A percentile compares a stretch with the other conserved stretches of the same genome.
phyloP scores from a whole-genome alignment of 2,329 filamentous ascomycete species.

The Ophiocordyceps australis region DNA sequence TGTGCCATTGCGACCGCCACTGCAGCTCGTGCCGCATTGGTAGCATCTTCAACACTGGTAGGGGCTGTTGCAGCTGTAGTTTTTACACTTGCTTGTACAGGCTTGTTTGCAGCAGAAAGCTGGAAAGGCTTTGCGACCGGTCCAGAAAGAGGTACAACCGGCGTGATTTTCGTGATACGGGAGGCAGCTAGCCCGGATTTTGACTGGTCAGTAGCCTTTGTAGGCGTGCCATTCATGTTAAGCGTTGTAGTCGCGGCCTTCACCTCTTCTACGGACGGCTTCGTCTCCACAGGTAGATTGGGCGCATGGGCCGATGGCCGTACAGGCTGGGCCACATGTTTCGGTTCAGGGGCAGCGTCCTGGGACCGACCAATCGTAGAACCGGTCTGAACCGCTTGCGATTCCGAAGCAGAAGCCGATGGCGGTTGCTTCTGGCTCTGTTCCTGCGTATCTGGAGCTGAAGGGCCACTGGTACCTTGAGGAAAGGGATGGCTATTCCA shows the following conservation, averaged over 20 bases:
- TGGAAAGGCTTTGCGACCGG: slow-evolving; percentile 19
- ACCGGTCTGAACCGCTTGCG: slow-evolving; percentile 23
- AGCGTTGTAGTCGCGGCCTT: slow-evolving; percentile 25
- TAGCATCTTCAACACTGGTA: slow-evolving; percentile 42
- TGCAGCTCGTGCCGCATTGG: slow-evolving; percentile 55
- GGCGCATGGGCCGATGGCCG: slow-evolving; percentile 32
- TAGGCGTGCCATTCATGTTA: slow-evolving; percentile 15
- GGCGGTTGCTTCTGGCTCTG: slow-evolving; percentile 34
- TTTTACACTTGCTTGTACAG: slow-evolving; percentile 15
- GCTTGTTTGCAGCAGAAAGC: slow-evolving; percentile 10
- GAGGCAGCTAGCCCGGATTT: slow-evolving; percentile 28
- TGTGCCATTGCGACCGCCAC: slow-evolving; percentile 71
- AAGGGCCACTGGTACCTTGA: slow-evolving; percentile 34
- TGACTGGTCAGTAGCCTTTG: slow-evolving; percentile 15
- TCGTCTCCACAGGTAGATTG: slow-evolving; percentile 48
- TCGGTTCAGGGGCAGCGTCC: slow-evolving; percentile 32
- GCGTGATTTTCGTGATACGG: slow-evolving; percentile 36
- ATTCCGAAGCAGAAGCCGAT: slow-evolving; percentile 15
- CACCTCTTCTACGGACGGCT: slow-evolving; percentile 33
- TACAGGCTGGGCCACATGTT: slow-evolving; percentile 26
- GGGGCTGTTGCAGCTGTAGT: slow-evolving; percentile 15
- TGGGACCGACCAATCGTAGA: slow-evolving; percentile 28
- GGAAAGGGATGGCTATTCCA: slow-evolving; percentile 44
- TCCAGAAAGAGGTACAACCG: slow-evolving; percentile 45
- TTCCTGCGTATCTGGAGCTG: slow-evolving; percentile 42